Percentiles rank a stretch among this genome's conserved stretches.
These are phyloP conservation scores for Leccinellum albellum DNA, from an alignment of 768 basidiomycete species.

Conservation along the genomic window DNA sequence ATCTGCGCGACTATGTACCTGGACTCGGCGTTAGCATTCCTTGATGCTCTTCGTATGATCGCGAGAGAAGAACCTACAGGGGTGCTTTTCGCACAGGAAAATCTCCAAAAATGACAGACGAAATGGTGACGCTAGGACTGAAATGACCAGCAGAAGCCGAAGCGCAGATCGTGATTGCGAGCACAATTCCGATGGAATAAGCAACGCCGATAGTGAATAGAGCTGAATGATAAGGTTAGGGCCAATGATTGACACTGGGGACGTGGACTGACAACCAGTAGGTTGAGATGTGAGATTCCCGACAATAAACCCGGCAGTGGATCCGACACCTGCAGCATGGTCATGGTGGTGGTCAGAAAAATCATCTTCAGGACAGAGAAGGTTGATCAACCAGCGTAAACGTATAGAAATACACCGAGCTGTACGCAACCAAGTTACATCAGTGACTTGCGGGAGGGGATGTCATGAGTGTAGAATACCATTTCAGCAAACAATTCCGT, in stretches of 20 bases:
- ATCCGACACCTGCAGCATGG: slow-evolving; percentile 44
- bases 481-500: slow-evolving; percentile 61
- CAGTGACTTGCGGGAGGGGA: neutral
- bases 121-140: slow-evolving; percentile 59
- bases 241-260: neutral
- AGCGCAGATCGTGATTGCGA: slow-evolving; percentile 51
- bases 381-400: slow-evolving; percentile 42
- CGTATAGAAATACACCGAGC: slow-evolving; percentile 62
- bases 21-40: slow-evolving; percentile 9
- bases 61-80: slow-evolving; percentile 35
- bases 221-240: slow-evolving; percentile 32
- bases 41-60: neutral
- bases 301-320: slow-evolving; percentile 47
- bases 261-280: slow-evolving; percentile 45
- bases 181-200: slow-evolving; percentile 57
- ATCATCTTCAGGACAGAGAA: neutral
- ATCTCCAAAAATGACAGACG: slow-evolving; percentile 47
- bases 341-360: neutral
- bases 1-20: slow-evolving; percentile 69
- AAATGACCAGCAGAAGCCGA: slow-evolving; percentile 63
- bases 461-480: slow-evolving; percentile 31
- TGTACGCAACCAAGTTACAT: slow-evolving; percentile 20
- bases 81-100: slow-evolving; percentile 52
- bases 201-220: slow-evolving; percentile 54
- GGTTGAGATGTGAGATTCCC: slow-evolving; percentile 42